These are phyloP conservation scores for Boeremia lycopersici DNA, from an alignment of 2,329 filamentous ascomycete species.

Conservation along the genomic window DNA sequence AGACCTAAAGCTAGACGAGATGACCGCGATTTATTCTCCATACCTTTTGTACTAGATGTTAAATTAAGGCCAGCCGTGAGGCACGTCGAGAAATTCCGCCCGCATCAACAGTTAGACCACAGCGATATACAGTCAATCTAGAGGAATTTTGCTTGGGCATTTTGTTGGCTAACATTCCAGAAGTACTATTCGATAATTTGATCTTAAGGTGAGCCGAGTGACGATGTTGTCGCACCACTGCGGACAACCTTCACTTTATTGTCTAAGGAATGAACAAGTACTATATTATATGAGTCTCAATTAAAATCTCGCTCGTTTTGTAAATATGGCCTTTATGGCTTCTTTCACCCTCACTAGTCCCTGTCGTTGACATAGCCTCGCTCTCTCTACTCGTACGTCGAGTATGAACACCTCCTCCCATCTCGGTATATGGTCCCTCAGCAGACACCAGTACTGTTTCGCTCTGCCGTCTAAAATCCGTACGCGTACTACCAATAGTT, in stretches of 20 bases:
- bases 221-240: neutral
- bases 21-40: too few species aligned
- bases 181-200: neutral
- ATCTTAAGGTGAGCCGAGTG: neutral
- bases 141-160: too few species aligned
- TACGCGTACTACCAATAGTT: slow-evolving; percentile 14
- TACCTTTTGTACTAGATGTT: too few species aligned
- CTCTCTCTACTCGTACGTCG: slow-evolving; percentile 5
- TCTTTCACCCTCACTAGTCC: neutral
- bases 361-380: neutral
- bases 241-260: neutral
- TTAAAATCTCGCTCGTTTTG: slow-evolving; percentile 10
- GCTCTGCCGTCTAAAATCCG: slow-evolving; percentile 5
- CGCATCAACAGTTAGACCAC: too few species aligned
- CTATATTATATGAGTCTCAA: slow-evolving; percentile 1
- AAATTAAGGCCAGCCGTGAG: too few species aligned
- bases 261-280: neutral
- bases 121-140: too few species aligned
- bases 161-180: too few species aligned
- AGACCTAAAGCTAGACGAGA: too few species aligned
- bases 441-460: slow-evolving; percentile 11
- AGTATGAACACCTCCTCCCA: slow-evolving; percentile 16
- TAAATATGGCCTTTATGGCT: neutral
- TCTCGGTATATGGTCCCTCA: slow-evolving; percentile 18
- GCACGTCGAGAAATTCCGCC: too few species aligned